A percentile compares a stretch with the other conserved stretches of the same genome.
Evolutionary conservation across 164 flowering plant species (phyloP).

Genomic region (Berberis thunbergii): DNA sequence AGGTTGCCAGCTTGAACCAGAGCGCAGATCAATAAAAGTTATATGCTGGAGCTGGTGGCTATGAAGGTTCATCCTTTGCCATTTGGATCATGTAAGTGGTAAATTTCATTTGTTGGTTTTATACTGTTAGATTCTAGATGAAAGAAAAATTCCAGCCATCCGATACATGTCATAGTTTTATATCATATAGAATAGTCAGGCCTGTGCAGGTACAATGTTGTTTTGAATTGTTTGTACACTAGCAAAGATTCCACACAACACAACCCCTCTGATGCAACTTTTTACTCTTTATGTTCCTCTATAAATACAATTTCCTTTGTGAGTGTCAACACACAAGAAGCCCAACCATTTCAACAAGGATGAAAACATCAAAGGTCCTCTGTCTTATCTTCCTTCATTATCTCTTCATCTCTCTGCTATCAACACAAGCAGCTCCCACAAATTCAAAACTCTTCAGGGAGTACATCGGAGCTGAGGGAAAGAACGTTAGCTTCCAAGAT

Average conservation of each 20-base stretch:
- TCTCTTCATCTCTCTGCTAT: neutral
- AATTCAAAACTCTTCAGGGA: conserved; percentile 36
- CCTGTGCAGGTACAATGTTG: neutral
- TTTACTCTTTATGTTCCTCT: neutral
- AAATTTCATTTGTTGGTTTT: too few species aligned
- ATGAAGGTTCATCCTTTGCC: too few species aligned
- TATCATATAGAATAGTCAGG: too few species aligned
- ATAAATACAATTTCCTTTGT: neutral
- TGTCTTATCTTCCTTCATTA: conserved; percentile 8
- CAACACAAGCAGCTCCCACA: conserved; percentile 15
- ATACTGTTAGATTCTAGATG: too few species aligned
- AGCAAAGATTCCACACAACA: neutral
- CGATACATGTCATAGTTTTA: too few species aligned
- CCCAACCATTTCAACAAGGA: neutral
- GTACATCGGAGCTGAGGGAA: conserved; percentile 51
- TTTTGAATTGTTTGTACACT: neutral
- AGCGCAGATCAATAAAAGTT: too few species aligned
- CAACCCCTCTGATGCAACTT: neutral
- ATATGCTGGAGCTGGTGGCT: too few species aligned
- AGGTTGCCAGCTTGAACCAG: too few species aligned
- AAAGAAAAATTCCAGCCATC: too few species aligned
- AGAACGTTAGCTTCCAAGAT: conserved; percentile 36
- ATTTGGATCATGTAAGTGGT: too few species aligned
- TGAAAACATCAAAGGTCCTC: neutral
- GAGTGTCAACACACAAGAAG: neutral